Evolutionary conservation across 768 basidiomycete genomes (phyloP), one percentile per base, ranked within the genome.

Genomic region (Hebeloma cylindrosporum): DNA sequence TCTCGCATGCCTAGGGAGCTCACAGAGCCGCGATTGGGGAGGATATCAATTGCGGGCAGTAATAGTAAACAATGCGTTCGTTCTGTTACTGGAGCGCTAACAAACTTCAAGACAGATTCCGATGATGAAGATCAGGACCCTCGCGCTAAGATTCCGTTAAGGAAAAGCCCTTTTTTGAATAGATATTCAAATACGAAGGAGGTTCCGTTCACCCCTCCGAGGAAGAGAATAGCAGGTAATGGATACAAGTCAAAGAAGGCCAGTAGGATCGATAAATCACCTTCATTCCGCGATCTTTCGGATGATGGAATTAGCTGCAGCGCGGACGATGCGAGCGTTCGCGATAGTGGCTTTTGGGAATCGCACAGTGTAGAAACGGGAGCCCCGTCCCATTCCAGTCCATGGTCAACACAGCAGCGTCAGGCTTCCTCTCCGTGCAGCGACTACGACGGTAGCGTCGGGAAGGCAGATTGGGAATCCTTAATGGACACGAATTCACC

Each of bases 1-100:
- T 52, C 64, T 76, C 27, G 76, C 74, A 28, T 66, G 71, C 9
- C 60, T 77, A 21, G 57, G 63, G 29, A 33, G 33, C n/a, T 13
- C 20, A 17, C 16, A 28, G 28, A n/a, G n/a, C n/a, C n/a, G n/a
- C n/a, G n/a, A n/a, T n/a, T n/a, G n/a, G n/a, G n/a, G n/a, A n/a
- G n/a, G n/a, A n/a, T n/a, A n/a, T n/a, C n/a, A n/a, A n/a, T n/a
- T n/a, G n/a, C n/a, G n/a, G n/a, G n/a, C n/a, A n/a, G n/a, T n/a
- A n/a, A n/a, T n/a, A n/a, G n/a, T n/a, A n/a, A n/a, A n/a, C n/a
- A n/a, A n/a, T n/a, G n/a, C n/a, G n/a, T n/a, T n/a, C n/a, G n/a
- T n/a, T n/a, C n/a, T n/a, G n/a, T n/a, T n/a, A n/a, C n/a, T n/a
- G n/a, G n/a, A n/a, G n/a, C n/a, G n/a, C n/a, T n/a, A n/a, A n/a